These are phyloP conservation scores for Leccinum subgranulosum DNA, from an alignment of 768 basidiomycete genomes.

Conservation along the genomic window DNA sequence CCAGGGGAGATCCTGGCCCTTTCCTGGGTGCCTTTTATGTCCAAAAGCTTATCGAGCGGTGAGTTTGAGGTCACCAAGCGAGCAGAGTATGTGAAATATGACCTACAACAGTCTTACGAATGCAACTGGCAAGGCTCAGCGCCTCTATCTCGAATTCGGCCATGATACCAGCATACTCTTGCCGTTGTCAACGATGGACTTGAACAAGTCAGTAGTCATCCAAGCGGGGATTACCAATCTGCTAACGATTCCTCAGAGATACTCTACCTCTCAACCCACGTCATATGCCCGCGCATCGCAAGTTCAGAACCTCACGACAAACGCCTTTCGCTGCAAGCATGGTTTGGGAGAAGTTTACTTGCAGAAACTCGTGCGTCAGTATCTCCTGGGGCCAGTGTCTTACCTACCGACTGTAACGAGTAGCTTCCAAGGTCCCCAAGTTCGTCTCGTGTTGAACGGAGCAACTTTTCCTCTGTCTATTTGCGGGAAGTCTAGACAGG, in stretches of 20 bases:
- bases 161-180: conserved; percentile 41
- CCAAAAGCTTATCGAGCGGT: conserved; percentile 39
- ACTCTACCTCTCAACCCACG: conserved; percentile 24
- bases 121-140: conserved; percentile 29
- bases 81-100: neutral
- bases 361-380: conserved; percentile 30
- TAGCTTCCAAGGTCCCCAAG: conserved; percentile 35
- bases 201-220: conserved; percentile 32
- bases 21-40: conserved; percentile 39
- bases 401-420: neutral
- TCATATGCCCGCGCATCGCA: conserved; percentile 29
- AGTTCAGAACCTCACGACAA: conserved; percentile 38
- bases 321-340: conserved; percentile 44
- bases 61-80: neutral
- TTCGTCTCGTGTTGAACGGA: conserved; percentile 42
- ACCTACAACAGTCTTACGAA: conserved; percentile 31
- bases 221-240: neutral
- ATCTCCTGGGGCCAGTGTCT: neutral
- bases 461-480: conserved; percentile 36
- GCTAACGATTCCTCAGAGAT: conserved; percentile 28
- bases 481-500: conserved; percentile 31
- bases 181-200: conserved; percentile 36
- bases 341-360: conserved; percentile 42
- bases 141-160: conserved; percentile 41
- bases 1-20: conserved; percentile 30